Base-by-base conservation (phyloP, 768 basidiomycete genomes). In the Macrolepiota albuminosa region DNA sequence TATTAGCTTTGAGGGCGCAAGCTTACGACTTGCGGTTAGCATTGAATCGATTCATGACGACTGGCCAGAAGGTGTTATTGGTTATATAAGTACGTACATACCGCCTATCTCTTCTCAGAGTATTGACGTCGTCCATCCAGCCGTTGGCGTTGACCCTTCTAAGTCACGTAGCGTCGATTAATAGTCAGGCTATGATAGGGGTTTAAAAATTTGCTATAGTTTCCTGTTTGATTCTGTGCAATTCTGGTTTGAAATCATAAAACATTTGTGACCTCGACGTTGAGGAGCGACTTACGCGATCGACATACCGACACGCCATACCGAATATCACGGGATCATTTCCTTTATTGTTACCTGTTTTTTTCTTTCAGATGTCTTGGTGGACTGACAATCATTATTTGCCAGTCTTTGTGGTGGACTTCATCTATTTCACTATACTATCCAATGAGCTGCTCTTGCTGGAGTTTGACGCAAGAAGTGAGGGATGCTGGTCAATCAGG, bases 131-230 rank as follows among this genome's bases (percentile, higher is more conserved):
- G 31, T 50, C 48, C 18, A 29, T 49, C 21, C 45, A 70, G 72
- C 72, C 47, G 69, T 74, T 57, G 72, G 71, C 6, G 64, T 73
- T 2, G 65, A 73, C 53, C 65, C 72, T 11, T 64, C 68, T 14
- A 68, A 61, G 48, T 60, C 49, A 50, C 49, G 33, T 13, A 34
- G 49, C n/a, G 2, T 50, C n/a, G 11, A 34, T 34, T 34, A 13
- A 34, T n/a, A 33, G 18, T 49, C 31, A 50, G 26, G n/a, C n/a
- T 4, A 14, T 26, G 13, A 26, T 24, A 26, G 6, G 33, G 31
- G 18, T 49, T 6, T 10, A 4, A 49, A 11, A 33, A 6, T 1
- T 34, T 11, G 2, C 4, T 49, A 9, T 33, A 14, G 18, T 18
- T 29, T 29, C 47, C 47, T 6, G 7, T n/a, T 13, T 26, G 13